Evolutionary conservation across 1,139 yeast genomes (phyloP), one percentile per base, ranked within the genome.

Genomic region (Candida tunisiensis): DNA sequence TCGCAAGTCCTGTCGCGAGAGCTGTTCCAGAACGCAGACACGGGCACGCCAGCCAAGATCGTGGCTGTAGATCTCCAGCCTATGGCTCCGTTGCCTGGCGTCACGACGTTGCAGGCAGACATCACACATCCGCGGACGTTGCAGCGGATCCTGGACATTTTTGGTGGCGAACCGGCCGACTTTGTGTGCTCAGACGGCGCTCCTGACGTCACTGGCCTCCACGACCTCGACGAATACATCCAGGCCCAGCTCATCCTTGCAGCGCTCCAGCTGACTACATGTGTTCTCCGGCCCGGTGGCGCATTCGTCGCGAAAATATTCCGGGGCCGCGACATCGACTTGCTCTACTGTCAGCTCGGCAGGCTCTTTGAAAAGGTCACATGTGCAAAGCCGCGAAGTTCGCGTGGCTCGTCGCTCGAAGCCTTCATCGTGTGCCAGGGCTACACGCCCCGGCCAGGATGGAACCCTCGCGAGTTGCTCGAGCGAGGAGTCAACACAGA

Each of bases 151-250:
- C 56, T 79, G 39, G 77, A 73, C 22, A 64, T 75, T 20, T 88
- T 88, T 55, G 91, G 80, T 19, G 94, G 94, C 24, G 80, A 79
- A 40, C 73, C 78, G 28, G 96, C 96, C 0, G 98, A 88, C 49
- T 77, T 88, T 46, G 94, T 88, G 1, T 80, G 94, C 42, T 77
- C 92, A 38, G 98, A 88, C 51, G 98, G 98, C 28, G 98, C 98
- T 0, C 98, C 98, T 2, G 98, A 88, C 53, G 98, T 88, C 15
- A 91, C 98, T 0, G 98, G 98, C 1, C 53, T 88, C 29, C 98
- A 91, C 47, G 98, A 91, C 51, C 59, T 88, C 35, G 98, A 88
- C 51, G 98, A 88, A 49, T 88, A 85, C 46, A 79, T 88, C 31
- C 98, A 88, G 53, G 95, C 93, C 2, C 98, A 88, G 47, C 60